Conservation (phyloP, 257 asterid genomes). For the Jasminum sambac region DNA sequence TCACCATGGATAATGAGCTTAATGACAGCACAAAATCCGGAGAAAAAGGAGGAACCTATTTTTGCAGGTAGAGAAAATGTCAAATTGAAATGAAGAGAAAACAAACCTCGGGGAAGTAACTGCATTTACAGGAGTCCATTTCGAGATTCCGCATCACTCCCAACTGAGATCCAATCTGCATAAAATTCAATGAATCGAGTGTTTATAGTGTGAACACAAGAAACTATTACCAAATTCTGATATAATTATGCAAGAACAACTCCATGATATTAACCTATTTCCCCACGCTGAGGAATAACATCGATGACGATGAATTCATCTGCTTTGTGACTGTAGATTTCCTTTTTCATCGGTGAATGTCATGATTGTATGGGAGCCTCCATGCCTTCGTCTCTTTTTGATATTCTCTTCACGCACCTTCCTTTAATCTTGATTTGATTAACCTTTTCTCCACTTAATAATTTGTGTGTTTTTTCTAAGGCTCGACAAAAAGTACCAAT, state of each 20-base stretch:
- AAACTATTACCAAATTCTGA: conserved; percentile 25
- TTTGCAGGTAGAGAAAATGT: conserved; percentile 21
- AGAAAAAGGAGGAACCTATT: neutral
- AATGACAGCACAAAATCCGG: neutral
- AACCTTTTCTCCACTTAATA: neutral
- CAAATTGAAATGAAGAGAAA: conserved; percentile 16
- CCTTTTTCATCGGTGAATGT: neutral
- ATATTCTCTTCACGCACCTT: conserved; percentile 5
- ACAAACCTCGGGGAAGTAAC: conserved; percentile 22
- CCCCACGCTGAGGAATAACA: neutral
- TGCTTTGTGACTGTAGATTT: conserved; percentile 16
- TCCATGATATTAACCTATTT: conserved; percentile 6
- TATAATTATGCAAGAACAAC: conserved; percentile 22
- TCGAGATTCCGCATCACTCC: conserved; percentile 7
- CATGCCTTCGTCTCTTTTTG: neutral
- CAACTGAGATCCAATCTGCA: conserved; percentile 39
- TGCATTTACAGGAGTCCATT: conserved; percentile 18
- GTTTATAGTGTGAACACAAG: conserved; percentile 29
- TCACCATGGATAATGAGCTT: conserved; percentile 9
- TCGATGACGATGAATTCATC: conserved; percentile 10
- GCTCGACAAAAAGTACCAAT: too few relatives aligned
- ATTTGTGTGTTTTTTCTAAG: neutral
- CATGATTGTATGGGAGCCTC: neutral
- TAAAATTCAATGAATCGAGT: conserved; percentile 15
- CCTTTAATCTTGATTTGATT: neutral